These are phyloP conservation scores for Leptographium lundbergii DNA, from an alignment of 2,329 filamentous ascomycete species.

Conservation along the genomic window DNA sequence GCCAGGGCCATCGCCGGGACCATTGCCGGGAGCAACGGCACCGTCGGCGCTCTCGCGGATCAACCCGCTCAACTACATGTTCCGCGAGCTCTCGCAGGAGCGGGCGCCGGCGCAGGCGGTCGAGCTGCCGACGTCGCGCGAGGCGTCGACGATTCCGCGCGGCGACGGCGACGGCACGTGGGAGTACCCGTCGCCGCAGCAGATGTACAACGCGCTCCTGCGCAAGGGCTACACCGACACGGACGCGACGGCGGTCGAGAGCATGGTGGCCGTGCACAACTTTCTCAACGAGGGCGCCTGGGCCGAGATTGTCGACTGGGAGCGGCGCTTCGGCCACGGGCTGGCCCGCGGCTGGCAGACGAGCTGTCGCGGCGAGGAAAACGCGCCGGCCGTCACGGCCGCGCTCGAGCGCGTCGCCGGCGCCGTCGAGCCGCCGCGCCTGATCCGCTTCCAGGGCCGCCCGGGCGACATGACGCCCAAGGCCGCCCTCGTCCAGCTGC, in stretches of 20 bases:
- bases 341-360: constrained; percentile 59
- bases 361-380: constrained; percentile 62
- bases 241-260: constrained; percentile 81
- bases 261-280: constrained; percentile 97
- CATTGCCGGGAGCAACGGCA: constrained; percentile 24
- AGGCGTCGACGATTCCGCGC: constrained; percentile 82
- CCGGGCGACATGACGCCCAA: constrained; percentile 88
- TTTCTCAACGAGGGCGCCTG: constrained; percentile 97
- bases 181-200: constrained; percentile 97
- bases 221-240: constrained; percentile 95
- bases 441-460: constrained; percentile 79
- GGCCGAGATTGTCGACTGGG: constrained; percentile 91
- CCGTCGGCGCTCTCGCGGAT: constrained; percentile 33
- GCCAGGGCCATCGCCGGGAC: constrained; percentile 1
- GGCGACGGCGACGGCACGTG: constrained; percentile 68
- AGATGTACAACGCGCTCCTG: constrained; percentile 98
- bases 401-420: constrained; percentile 30
- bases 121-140: constrained; percentile 65
- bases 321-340: constrained; percentile 69
- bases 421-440: constrained; percentile 38
- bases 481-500: constrained; percentile 67
- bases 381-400: constrained; percentile 24
- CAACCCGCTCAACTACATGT: constrained; percentile 89
- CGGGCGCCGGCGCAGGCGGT: constrained; percentile 61
- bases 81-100: constrained; percentile 68